A percentile compares a stretch with the other conserved stretches of the same genome.
Conservation (phyloP, 371 early-diverging fungal genomes). For the Smittium culicis region DNA sequence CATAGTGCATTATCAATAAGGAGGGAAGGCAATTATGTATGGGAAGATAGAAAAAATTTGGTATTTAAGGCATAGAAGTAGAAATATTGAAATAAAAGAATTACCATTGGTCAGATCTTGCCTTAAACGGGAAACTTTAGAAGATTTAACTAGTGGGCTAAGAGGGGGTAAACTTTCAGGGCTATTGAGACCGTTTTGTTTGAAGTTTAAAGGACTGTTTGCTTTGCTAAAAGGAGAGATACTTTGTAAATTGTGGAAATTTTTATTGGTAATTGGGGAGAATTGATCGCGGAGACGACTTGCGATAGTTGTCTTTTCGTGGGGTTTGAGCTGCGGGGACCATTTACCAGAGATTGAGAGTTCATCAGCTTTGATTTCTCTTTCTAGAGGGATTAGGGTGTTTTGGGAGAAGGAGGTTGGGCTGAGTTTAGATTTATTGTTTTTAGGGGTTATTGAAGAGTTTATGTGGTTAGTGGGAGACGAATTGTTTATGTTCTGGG, state of each 20-base stretch:
- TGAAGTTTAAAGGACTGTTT: not conserved
- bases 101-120: conserved; percentile 5
- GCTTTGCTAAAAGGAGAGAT: no score
- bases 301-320: not conserved
- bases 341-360: not conserved
- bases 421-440: not conserved
- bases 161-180: conserved; percentile 32
- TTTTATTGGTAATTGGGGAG: not conserved
- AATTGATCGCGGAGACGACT: not conserved
- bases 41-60: no score
- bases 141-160: conserved; percentile 29
- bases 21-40: no score
- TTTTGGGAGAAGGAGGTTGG: no score
- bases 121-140: not conserved
- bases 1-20: no score
- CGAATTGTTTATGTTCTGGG: not conserved
- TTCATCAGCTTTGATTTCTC: not conserved
- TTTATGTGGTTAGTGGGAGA: not conserved
- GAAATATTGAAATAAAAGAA: not conserved
- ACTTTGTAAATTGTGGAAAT: not conserved
- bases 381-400: not conserved
- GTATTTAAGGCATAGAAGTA: no score
- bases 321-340: not conserved
- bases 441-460: not conserved
- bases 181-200: conserved; percentile 13